Conservation (phyloP, 2,329 filamentous ascomycete species). For the Phoma sp. region DNA sequence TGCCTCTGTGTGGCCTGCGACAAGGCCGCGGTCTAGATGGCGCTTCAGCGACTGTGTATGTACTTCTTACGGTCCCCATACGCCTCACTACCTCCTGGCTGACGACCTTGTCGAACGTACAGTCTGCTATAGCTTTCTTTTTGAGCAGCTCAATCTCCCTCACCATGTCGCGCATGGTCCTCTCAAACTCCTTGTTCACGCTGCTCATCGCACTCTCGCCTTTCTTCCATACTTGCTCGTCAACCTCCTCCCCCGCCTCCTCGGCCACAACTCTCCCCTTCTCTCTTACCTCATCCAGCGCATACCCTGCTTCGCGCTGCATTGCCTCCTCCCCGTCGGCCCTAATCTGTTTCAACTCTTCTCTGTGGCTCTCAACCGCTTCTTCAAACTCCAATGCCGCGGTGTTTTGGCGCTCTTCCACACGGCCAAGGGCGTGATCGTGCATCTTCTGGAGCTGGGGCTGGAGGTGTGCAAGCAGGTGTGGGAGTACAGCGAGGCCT, state of each 20-base stretch:
- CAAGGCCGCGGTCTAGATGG: too few species aligned
- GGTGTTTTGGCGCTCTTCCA: background rate
- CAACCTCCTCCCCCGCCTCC: background rate
- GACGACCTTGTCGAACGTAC: too few species aligned
- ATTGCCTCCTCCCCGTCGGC: background rate
- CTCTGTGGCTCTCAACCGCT: background rate
- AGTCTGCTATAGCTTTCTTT: too few species aligned
- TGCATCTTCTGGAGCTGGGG: background rate
- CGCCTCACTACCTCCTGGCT: too few species aligned
- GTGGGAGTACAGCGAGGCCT: background rate
- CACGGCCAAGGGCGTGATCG: background rate
- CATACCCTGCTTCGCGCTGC: background rate
- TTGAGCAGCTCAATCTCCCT: too few species aligned
- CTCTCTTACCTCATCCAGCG: background rate
- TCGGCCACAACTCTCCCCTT: background rate
- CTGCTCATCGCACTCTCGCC: too few species aligned
- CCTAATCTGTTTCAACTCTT: background rate
- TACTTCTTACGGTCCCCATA: too few species aligned
- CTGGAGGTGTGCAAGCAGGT: background rate
- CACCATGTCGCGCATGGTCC: too few species aligned
- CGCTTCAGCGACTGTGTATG: too few species aligned
- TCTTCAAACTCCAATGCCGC: background rate
- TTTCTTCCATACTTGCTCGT: too few species aligned
- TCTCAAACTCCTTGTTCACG: too few species aligned
- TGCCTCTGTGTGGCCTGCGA: too few species aligned